Percentiles rank a stretch among this genome's conserved stretches.
These are phyloP conservation scores for Fimicolochytrium jonesii DNA, from an alignment of 192 early-diverging fungal genomes.

Conservation along the genomic window DNA sequence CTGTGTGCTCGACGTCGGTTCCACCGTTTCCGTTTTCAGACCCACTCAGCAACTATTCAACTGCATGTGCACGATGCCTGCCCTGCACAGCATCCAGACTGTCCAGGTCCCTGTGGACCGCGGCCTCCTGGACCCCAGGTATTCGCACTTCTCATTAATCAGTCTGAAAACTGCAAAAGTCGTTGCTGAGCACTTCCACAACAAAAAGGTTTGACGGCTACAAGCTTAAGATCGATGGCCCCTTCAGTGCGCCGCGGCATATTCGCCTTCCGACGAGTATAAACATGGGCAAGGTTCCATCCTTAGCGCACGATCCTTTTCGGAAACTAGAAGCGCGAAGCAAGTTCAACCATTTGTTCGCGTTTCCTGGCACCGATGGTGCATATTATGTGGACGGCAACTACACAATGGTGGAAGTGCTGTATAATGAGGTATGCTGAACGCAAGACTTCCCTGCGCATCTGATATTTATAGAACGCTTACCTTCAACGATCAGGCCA, in stretches of 20 bases:
- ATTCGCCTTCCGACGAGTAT: neutral
- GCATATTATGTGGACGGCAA: constrained; percentile 16
- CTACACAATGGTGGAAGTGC: neutral
- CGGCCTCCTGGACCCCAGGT: no score
- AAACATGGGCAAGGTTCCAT: neutral
- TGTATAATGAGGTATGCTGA: neutral
- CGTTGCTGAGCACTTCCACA: no score
- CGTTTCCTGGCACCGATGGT: neutral
- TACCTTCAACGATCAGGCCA: neutral
- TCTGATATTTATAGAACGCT: neutral
- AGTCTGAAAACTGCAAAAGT: no score
- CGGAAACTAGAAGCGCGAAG: constrained; percentile 18
- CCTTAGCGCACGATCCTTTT: neutral
- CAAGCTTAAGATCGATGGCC: neutral
- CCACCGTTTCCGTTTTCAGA: no score
- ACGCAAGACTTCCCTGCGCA: neutral
- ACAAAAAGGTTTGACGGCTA: neutral
- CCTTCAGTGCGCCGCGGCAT: neutral
- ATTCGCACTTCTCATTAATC: no score
- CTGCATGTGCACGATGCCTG: no score
- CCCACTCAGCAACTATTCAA: no score
- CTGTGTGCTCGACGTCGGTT: no score
- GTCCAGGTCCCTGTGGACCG: no score
- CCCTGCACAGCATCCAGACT: no score
- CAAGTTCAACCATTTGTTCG: constrained; percentile 19